A percentile compares a stretch with the other conserved stretches of the same genome.
These are phyloP conservation scores for Pseudoturritis turrita DNA, from an alignment of 345 rosid genomes.

Conservation along the genomic window DNA sequence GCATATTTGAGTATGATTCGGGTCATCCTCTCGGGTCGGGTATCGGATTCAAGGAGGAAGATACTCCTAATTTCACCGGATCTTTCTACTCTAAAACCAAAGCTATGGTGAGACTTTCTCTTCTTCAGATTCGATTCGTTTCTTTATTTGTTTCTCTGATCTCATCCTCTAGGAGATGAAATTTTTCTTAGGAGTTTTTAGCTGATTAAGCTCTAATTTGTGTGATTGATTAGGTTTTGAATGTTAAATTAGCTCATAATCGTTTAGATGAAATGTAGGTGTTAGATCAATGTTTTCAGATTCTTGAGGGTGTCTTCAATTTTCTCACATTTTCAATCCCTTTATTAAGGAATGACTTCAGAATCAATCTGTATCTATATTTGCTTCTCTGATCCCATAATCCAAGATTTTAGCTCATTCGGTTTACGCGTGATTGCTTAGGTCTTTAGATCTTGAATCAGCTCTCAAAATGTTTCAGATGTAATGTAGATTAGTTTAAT, in stretches of 20 bases:
- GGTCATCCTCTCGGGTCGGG: conserved; percentile 71
- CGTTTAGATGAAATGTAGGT: not conserved
- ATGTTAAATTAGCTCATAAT: not conserved
- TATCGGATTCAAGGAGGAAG: conserved; percentile 87
- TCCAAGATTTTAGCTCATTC: not conserved
- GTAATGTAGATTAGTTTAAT: not conserved
- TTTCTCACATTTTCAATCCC: not conserved
- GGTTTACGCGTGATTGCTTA: not conserved
- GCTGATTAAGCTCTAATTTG: not conserved
- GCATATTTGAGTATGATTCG: conserved; percentile 81
- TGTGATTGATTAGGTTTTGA: not conserved
- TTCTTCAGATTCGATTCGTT: not conserved
- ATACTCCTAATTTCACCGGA: conserved; percentile 78
- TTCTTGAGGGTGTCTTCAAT: not conserved
- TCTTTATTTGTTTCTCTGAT: not conserved
- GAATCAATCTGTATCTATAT: not conserved
- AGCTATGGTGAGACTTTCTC: conserved; percentile 63
- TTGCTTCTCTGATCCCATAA: not conserved
- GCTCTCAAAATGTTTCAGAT: not conserved
- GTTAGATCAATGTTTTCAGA: not conserved
- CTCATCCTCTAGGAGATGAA: not conserved
- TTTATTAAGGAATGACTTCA: not conserved
- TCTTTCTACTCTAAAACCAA: conserved; percentile 93
- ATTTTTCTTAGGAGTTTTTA: not conserved
- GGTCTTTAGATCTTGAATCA: not conserved